These are phyloP conservation scores for Nicotiana benthamiana DNA, from an alignment of 257 asterid species.

Conservation along the genomic window DNA sequence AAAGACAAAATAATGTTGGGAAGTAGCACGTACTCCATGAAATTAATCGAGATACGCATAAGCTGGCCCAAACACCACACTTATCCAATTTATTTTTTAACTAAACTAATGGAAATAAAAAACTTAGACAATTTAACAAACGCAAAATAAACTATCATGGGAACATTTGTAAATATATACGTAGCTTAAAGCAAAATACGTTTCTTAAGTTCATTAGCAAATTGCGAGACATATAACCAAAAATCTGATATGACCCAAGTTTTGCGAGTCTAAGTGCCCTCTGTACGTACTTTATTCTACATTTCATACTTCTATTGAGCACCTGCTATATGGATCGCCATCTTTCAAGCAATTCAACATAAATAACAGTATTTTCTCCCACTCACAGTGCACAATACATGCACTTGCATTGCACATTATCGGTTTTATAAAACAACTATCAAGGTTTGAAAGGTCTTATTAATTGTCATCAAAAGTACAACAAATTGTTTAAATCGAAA, in stretches of 20 bases:
- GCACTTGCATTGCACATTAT: not conserved
- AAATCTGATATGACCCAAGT: not conserved
- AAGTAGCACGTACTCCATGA: too few species aligned
- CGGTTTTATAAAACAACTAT: not conserved
- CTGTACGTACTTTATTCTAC: too few species aligned
- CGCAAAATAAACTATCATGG: not conserved
- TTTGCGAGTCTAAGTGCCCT: not conserved
- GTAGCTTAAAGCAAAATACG: not conserved
- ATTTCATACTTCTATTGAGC: not conserved
- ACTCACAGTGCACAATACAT: not conserved
- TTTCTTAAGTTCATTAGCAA: too few species aligned
- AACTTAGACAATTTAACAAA: too few species aligned
- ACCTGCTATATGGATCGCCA: not conserved
- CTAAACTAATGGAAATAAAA: too few species aligned
- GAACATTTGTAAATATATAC: too few species aligned
- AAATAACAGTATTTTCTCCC: not conserved
- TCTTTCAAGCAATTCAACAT: not conserved
- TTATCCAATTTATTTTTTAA: too few species aligned
- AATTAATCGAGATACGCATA: too few species aligned
- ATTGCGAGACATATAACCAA: not conserved
- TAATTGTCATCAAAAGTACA: not conserved
- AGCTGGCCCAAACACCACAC: too few species aligned
- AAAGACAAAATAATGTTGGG: too few species aligned
- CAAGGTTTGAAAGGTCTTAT: not conserved
- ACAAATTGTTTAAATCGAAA: not conserved